A percentile compares a stretch with the other conserved stretches of the same genome.
Evolutionary conservation across 352 stramenopile species (phyloP).

Genomic region (Pythium chondricola): DNA sequence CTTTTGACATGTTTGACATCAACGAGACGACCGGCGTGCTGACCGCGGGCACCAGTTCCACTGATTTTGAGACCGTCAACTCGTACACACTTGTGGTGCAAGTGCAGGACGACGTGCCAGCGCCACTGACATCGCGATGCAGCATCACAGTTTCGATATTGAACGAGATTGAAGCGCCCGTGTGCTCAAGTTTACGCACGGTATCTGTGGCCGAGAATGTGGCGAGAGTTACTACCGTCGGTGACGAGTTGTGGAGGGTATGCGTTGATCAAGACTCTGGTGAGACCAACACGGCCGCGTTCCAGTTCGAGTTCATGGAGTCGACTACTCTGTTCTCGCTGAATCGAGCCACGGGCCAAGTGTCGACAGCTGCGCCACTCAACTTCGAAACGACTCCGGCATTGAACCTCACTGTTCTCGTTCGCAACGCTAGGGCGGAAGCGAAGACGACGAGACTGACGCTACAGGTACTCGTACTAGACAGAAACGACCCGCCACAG

Average conservation of each 20-base stretch:
- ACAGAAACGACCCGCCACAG: conserved; percentile 43
- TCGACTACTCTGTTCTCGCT: conserved; percentile 13
- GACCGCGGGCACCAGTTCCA: conserved; percentile 30
- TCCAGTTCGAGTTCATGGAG: conserved; percentile 35
- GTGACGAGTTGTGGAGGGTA: conserved; percentile 28
- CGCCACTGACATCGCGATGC: conserved; percentile 26
- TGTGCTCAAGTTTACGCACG: conserved; percentile 2
- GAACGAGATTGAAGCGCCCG: conserved; percentile 35
- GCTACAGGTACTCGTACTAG: conserved; percentile 21
- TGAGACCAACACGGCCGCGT: conserved; percentile 13
- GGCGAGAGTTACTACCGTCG: conserved; percentile 18
- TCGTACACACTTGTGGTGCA: conserved; percentile 30
- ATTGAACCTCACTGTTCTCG: conserved; percentile 24
- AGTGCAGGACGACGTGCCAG: conserved; percentile 37
- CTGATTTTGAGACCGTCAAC: conserved; percentile 37
- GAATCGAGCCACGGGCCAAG: conserved; percentile 17
- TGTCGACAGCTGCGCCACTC: conserved; percentile 7
- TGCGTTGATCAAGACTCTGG: conserved; percentile 42
- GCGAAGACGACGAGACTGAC: conserved; percentile 17
- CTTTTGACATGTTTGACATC: conserved; percentile 38
- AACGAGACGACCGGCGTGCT: conserved; percentile 35
- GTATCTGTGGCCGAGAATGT: conserved; percentile 19
- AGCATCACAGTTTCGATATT: conserved; percentile 29
- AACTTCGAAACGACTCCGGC: conserved; percentile 25
- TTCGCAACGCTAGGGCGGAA: conserved; percentile 23